Base-by-base conservation (phyloP, 148 eudicot species). In the Mesembryanthemum crystallinum region DNA sequence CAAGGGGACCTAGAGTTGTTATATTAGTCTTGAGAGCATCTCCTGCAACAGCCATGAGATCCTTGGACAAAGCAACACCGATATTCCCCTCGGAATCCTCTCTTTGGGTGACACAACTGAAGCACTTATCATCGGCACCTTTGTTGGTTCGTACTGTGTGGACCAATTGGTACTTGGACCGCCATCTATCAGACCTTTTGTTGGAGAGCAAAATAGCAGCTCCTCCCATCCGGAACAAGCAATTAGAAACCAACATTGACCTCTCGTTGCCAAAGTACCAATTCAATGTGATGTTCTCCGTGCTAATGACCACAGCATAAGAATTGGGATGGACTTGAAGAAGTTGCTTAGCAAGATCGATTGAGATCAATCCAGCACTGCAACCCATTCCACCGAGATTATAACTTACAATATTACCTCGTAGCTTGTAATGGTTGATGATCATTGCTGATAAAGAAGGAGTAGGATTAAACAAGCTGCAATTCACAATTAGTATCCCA, bases 311-410 rank as follows among this genome's bases (percentile, higher is more conserved):
- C 76, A 85, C 74, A 28, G 87, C 87, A 77, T 85, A 82, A 0
- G 87, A 79, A 49, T 79, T 85, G 35, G 87, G 85, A 43, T 82
- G 83, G 8, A 85, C 87, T 79, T 82, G 87, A 61, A 85, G 83
- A 57, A 85, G 87, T 33, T 85, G 74, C 69, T 79, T 85, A 12
- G 87, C 87, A 73, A 85, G 87, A 79, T 85, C 87, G 7, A 85
- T 85, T 17, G 87, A 79, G 73, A 85, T 85, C 74, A 85, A 79
- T 37, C 87, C 87, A 7, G 87, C 87, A 79, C 87, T 85, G 42
- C 87, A 85, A 20, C 87, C 87, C 87, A 85, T 85, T 25, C 87
- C 87, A 30, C 87, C 85, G 30, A 85, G 87, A 77, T 85, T 85
- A 55, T 82, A 74, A 77, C 85, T 85, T n/a, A 82, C 42, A 79